Percentiles rank a stretch among this genome's conserved stretches.
Evolutionary conservation across 495 filamentous ascomycete genomes (phyloP).

Genomic region (Neurospora sp.): DNA sequence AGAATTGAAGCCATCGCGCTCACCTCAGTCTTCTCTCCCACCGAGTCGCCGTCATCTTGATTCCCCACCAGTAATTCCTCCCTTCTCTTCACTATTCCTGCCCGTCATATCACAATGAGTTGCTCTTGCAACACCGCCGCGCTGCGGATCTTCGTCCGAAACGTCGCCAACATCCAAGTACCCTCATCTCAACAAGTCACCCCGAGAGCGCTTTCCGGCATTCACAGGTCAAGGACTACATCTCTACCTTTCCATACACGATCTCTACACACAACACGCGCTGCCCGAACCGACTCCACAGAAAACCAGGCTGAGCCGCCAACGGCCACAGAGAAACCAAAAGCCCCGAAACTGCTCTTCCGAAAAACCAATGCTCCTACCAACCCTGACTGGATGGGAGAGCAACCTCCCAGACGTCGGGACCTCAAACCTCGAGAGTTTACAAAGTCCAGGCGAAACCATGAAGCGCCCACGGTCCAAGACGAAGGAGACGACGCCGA

Average conservation of each 20-base stretch:
- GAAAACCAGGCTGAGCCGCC: background rate
- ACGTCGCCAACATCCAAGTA: constrained; percentile 35
- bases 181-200: constrained; percentile 4
- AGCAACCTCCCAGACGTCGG: background rate
- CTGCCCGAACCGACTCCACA: background rate
- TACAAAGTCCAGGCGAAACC: background rate
- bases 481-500: background rate
- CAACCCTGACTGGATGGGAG: background rate
- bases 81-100: background rate
- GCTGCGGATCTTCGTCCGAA: constrained; percentile 39
- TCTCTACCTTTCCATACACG: background rate
- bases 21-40: background rate
- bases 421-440: background rate
- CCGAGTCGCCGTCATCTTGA: background rate
- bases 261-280: background rate
- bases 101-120: constrained; percentile 23
- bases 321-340: background rate
- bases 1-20: background rate
- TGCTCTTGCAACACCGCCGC: constrained; percentile 38
- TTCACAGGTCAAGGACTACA: background rate
- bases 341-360: background rate
- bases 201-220: constrained; percentile 1
- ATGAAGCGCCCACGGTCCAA: background rate
- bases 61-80: background rate
- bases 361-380: background rate